Conservation (phyloP, 441 rosid species). For the Biscutella auriculata region DNA sequence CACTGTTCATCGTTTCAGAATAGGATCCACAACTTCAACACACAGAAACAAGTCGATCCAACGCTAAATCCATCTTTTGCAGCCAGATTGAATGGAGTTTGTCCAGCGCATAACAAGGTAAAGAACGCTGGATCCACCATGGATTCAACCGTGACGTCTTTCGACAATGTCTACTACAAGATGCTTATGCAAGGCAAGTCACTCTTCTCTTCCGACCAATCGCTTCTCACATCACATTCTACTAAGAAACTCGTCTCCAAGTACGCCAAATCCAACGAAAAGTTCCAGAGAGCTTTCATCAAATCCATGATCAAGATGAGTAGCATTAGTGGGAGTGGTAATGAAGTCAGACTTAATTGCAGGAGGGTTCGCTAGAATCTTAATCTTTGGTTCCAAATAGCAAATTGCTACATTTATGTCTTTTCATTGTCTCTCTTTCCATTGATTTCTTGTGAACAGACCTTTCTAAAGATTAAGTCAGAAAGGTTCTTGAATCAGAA, state of each 20-base stretch:
- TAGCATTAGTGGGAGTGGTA: slow-evolving; percentile 34
- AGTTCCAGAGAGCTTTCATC: slow-evolving; percentile 34
- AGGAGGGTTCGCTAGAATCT: slow-evolving; percentile 25
- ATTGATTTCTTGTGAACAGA: not conserved
- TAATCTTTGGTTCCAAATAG: not conserved
- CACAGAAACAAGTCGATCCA: slow-evolving; percentile 48
- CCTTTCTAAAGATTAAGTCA: not conserved
- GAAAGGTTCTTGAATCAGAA: not conserved
- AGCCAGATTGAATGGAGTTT: slow-evolving; percentile 25
- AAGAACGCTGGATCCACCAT: slow-evolving; percentile 38
- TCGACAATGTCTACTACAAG: slow-evolving; percentile 47
- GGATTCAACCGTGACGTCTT: slow-evolving; percentile 20
- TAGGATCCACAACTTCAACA: slow-evolving; percentile 54
- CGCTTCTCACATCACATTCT: slow-evolving; percentile 28
- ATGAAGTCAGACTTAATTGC: slow-evolving; percentile 42
- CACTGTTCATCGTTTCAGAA: slow-evolving; percentile 60
- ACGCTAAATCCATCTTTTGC: slow-evolving; percentile 41
- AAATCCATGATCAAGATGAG: slow-evolving; percentile 53
- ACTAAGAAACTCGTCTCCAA: slow-evolving; percentile 32
- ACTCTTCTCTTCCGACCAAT: slow-evolving; percentile 42
- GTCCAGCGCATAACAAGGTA: slow-evolving; percentile 39
- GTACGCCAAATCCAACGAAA: slow-evolving; percentile 26
- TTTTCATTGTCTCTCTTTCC: not conserved
- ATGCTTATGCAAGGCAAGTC: slow-evolving; percentile 43
- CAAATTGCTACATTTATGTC: not conserved